Evolutionary conservation across 495 filamentous ascomycete species (phyloP), one percentile per base, ranked within the genome.

Genomic region (Halenospora varia): DNA sequence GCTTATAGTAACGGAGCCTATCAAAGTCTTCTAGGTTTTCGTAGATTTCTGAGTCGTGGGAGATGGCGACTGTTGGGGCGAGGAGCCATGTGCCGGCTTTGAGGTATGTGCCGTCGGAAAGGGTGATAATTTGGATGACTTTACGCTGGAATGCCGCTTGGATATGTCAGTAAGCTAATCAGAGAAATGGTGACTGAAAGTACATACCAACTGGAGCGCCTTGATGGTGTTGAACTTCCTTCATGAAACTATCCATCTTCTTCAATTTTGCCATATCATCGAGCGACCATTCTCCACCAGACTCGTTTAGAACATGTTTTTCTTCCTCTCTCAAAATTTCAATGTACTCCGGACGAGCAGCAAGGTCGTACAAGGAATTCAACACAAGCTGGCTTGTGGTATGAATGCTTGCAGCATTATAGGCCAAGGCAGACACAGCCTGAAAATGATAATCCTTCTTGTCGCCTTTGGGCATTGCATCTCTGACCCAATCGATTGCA

Each of bases 301-400:
- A 35, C 10, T 45, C 2, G 11, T 9, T 9, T 2, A 9, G 10
- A 17, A 53, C 51, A 22, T 13, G 6, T 18, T 56, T 52, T 26
- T 83, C 71, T 61, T 87, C 84, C 40, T 77, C 71, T 10, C 81
- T 71, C 1, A 87, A 68, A n/a, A 68, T 65, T 2, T 72, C 59
- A 15, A 78, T 60, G 57, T 75, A 71, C 46, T 81, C 70, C 0
- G 76, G 77, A 44, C 73, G 57, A 1, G 71, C 68, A 10, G 71
- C 75, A 3, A 83, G 64, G 52, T 82, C 77, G 56, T 70, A 78
- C 2, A 75, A 19, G 0, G 63, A 29, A 41, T 68, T 22, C 4
- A 1, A 17, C 10, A 53, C 17, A 13, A 42, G 8, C 22, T 18
- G 26, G 17, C 15, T 15, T 17, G 51, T 53, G 4, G 51, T 44